Percentiles rank a stretch among this genome's conserved stretches.
phyloP scores from a whole-genome alignment of 2,329 filamentous ascomycete genomes.

The Fusarium begoniae region DNA sequence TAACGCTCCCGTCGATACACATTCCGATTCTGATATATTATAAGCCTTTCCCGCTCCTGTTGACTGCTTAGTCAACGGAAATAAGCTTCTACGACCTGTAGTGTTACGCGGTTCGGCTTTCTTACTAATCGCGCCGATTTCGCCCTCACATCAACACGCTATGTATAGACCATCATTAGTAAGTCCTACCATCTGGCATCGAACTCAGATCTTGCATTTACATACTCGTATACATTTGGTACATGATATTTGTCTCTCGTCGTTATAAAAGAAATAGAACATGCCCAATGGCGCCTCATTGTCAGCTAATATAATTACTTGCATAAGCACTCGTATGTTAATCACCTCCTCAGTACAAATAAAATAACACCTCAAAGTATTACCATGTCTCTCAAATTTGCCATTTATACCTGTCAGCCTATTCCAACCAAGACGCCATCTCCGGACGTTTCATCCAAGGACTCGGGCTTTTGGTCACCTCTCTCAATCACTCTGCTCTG shows the following conservation, averaged over 20 bases:
- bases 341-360: not conserved
- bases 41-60: not conserved
- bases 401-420: not conserved
- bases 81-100: not conserved
- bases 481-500: not conserved
- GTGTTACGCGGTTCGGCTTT: not conserved
- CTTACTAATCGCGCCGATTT: not conserved
- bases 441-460: not conserved
- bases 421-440: not conserved
- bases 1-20: no score
- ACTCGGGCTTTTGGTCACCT: not conserved
- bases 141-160: not conserved
- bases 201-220: no score
- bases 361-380: not conserved
- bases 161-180: accelerated
- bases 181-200: not conserved
- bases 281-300: accelerated
- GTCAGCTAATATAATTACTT: not conserved
- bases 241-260: accelerated
- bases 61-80: not conserved
- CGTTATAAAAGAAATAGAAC: accelerated
- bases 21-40: no score
- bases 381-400: not conserved
- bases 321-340: not conserved
- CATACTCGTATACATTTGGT: accelerated